Percentiles rank a stretch among this genome's conserved stretches.
phyloP scores from a whole-genome alignment of 2,329 filamentous ascomycete species.

The Phyllosticta citribraziliensis region DNA sequence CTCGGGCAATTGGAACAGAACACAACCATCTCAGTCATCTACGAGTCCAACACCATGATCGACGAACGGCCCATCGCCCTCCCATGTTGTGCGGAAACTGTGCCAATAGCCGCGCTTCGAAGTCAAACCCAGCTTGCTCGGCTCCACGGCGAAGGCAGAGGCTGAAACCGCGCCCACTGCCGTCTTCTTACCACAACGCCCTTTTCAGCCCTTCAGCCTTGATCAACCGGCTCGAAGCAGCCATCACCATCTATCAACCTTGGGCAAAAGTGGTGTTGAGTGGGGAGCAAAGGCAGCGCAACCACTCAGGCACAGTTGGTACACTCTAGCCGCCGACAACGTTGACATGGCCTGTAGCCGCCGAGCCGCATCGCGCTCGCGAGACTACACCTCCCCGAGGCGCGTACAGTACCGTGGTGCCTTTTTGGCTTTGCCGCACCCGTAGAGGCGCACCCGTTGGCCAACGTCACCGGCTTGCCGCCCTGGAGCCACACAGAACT shows the following conservation, averaged over 20 bases:
- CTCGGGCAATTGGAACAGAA: neutral
- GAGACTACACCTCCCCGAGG: neutral
- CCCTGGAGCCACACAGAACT: neutral
- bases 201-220: slow-evolving; percentile 1
- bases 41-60: neutral
- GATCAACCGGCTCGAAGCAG: neutral
- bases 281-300: neutral
- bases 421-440: neutral
- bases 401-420: neutral
- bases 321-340: neutral
- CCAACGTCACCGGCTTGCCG: neutral
- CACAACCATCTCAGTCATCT: neutral
- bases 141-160: neutral
- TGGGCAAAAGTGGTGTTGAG: neutral
- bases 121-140: neutral
- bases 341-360: neutral
- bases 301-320: neutral
- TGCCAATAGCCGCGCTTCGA: slow-evolving; percentile 1
- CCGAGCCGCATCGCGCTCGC: neutral
- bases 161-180: neutral
- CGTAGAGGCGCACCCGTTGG: neutral
- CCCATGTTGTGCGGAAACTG: neutral
- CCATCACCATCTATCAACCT: neutral
- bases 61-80: neutral
- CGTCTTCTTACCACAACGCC: neutral